Conservation (phyloP, 2,329 filamentous ascomycete species). For the Aspergillus phoenicis region DNA sequence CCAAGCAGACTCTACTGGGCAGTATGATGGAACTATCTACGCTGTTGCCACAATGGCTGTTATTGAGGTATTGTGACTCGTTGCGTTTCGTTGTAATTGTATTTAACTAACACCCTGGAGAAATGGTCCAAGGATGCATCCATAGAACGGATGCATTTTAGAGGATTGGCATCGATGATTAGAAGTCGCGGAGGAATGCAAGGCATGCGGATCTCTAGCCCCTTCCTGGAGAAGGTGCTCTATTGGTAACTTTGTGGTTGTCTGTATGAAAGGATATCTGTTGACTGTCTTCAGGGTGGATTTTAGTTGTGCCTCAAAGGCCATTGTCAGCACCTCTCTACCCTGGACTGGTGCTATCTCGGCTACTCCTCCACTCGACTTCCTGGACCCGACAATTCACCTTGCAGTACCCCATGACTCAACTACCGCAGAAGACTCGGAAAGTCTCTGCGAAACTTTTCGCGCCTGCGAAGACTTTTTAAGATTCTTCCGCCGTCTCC, state of each 20-base stretch:
- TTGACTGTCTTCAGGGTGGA: slow-evolving; percentile 31
- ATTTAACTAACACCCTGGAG: slow-evolving; percentile 23
- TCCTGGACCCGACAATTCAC: slow-evolving; percentile 27
- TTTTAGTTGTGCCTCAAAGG: slow-evolving; percentile 34
- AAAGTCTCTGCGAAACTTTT: slow-evolving; percentile 25
- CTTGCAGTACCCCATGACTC: slow-evolving; percentile 19
- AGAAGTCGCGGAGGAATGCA: slow-evolving; percentile 35
- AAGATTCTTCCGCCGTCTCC: slow-evolving; percentile 32
- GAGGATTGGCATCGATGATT: slow-evolving; percentile 32
- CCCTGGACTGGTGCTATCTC: slow-evolving; percentile 34
- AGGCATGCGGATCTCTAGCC: slow-evolving; percentile 29
- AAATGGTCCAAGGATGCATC: slow-evolving; percentile 39
- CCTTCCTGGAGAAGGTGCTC: slow-evolving; percentile 35
- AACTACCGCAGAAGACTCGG: slow-evolving; percentile 16
- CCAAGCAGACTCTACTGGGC: slow-evolving; percentile 26
- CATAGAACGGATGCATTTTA: slow-evolving; percentile 35
- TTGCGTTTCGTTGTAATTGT: neutral
- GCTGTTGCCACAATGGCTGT: slow-evolving; percentile 38
- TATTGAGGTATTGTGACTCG: slow-evolving; percentile 32
- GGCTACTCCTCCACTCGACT: slow-evolving; percentile 29
- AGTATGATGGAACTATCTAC: slow-evolving; percentile 35
- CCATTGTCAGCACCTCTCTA: slow-evolving; percentile 31
- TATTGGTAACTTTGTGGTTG: slow-evolving; percentile 30
- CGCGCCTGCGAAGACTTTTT: slow-evolving; percentile 36
- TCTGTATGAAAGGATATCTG: neutral